phyloP scores from a whole-genome alignment of 2,329 filamentous ascomycete species.

The Fusarium mangiferae region DNA sequence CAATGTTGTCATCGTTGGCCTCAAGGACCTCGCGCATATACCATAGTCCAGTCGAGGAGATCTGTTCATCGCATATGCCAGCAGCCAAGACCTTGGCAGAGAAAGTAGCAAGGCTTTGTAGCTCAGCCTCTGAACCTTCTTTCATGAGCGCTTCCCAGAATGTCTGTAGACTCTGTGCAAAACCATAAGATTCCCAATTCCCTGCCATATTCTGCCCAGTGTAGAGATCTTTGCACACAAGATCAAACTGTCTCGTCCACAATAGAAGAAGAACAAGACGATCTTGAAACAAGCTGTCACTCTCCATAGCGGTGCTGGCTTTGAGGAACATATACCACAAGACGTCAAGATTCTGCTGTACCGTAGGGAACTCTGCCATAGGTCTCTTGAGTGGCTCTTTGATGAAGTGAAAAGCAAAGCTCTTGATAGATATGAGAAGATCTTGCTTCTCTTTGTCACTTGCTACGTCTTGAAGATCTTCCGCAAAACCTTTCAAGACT shows the following conservation, averaged over 20 bases:
- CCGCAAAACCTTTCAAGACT: neutral
- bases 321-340: neutral
- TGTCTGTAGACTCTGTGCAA: neutral
- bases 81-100: neutral
- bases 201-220: too few relatives aligned
- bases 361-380: neutral
- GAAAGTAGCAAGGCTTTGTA: conserved; percentile 1
- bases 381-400: neutral
- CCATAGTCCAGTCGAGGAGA: neutral
- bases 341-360: neutral
- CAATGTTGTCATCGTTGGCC: neutral
- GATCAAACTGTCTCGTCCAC: conserved; percentile 2
- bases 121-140: neutral
- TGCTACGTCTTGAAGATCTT: neutral
- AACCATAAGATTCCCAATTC: conserved; percentile 12
- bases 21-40: conserved; percentile 3
- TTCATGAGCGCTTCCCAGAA: neutral
- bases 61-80: neutral
- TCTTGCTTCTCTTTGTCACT: neutral
- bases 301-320: neutral
- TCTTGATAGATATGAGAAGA: neutral
- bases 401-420: neutral
- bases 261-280: neutral
- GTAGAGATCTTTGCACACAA: neutral
- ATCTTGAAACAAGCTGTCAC: neutral